phyloP scores from a whole-genome alignment of 768 basidiomycete genomes.

The Strobilomyces confusus region DNA sequence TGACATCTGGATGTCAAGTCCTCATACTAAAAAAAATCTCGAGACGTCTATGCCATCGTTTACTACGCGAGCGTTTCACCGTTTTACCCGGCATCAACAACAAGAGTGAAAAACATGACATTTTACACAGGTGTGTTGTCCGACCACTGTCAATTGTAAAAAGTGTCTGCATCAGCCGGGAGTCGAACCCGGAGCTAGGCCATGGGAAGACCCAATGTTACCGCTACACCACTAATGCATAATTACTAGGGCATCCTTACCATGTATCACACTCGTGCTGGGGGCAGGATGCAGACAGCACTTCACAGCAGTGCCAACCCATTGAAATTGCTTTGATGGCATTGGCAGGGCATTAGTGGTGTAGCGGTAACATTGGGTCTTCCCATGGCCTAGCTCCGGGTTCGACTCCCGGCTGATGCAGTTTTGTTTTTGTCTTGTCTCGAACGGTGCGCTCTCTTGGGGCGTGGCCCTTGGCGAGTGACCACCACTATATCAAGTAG shows the following conservation, averaged over 20 bases:
- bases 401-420: conserved; percentile 58
- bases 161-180: conserved; percentile 44
- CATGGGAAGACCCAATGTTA: conserved; percentile 89
- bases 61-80: too few relatives aligned
- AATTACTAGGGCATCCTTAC: too few relatives aligned
- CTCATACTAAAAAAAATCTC: too few relatives aligned
- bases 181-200: conserved; percentile 61
- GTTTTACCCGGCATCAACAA: background rate
- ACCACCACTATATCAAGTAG: background rate
- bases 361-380: conserved; percentile 88
- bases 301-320: too few relatives aligned
- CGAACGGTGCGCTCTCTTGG: background rate
- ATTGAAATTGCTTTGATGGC: too few relatives aligned
- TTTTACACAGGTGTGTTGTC: too few relatives aligned
- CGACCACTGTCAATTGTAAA: too few relatives aligned
- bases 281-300: too few relatives aligned
- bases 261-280: too few relatives aligned
- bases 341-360: conserved; percentile 43
- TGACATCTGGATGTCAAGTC: too few relatives aligned
- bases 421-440: background rate
- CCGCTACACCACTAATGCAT: conserved; percentile 63
- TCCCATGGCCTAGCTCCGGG: conserved; percentile 69
- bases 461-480: too few relatives aligned
- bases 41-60: too few relatives aligned
- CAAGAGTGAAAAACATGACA: background rate